phyloP scores from a whole-genome alignment of 441 rosid species.

The Brassica hybrid region DNA sequence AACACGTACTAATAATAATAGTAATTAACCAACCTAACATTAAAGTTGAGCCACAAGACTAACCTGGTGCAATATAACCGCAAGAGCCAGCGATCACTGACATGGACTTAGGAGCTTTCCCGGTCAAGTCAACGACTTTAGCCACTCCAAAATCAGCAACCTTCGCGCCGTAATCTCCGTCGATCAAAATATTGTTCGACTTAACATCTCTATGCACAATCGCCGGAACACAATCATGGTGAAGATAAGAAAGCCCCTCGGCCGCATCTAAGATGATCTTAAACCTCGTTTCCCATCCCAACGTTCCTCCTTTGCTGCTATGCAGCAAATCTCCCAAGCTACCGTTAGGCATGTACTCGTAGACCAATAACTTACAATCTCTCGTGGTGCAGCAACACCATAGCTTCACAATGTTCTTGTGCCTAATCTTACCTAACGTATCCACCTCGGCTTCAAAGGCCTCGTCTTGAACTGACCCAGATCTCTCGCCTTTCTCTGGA shows the following conservation, averaged over 20 bases:
- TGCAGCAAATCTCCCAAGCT: constrained; percentile 96
- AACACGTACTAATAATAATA: neutral
- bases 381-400: constrained; percentile 90
- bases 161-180: constrained; percentile 73
- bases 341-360: constrained; percentile 94
- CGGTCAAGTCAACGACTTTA: constrained; percentile 72
- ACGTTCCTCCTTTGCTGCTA: constrained; percentile 75
- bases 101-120: constrained; percentile 82
- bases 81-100: constrained; percentile 97
- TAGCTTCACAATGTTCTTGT: constrained; percentile 92
- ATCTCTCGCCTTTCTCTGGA: too few relatives aligned
- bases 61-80: constrained; percentile 99
- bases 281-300: constrained; percentile 86
- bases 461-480: constrained; percentile 1
- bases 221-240: constrained; percentile 91
- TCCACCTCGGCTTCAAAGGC: constrained; percentile 75
- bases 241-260: constrained; percentile 92
- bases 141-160: constrained; percentile 94
- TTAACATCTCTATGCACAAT: constrained; percentile 97
- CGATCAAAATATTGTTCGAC: constrained; percentile 89
- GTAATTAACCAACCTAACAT: constrained; percentile 13
- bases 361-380: constrained; percentile 90
- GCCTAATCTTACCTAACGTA: constrained; percentile 65
- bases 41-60: constrained; percentile 17
- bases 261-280: constrained; percentile 86